Percentiles rank a stretch among this genome's conserved stretches.
Evolutionary conservation across 495 filamentous ascomycete genomes (phyloP).

Genomic region (Jackrogersella multiformis): DNA sequence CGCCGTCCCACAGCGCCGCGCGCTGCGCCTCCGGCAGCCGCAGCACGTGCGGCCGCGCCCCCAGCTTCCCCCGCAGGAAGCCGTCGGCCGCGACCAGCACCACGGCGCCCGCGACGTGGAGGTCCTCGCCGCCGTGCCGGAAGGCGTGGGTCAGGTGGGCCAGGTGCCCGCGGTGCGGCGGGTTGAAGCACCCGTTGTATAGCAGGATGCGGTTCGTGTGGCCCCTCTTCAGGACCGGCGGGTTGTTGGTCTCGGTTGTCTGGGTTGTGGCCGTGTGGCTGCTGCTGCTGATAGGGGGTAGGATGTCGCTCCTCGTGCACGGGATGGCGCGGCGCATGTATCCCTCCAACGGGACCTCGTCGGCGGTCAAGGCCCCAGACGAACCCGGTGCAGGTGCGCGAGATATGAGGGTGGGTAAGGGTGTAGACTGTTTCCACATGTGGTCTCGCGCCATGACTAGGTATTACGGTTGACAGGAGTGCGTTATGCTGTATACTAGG

Average conservation of each 20-base stretch:
- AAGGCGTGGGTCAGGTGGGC: conserved; percentile 25
- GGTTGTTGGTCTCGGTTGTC: too few species aligned
- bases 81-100: conserved; percentile 18
- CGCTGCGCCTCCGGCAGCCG: conserved; percentile 15
- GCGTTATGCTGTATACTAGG: too few species aligned
- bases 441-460: too few species aligned
- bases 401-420: too few species aligned
- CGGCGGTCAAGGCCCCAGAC: too few species aligned
- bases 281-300: too few species aligned
- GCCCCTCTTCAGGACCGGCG: background rate
- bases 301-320: background rate
- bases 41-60: background rate
- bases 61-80: background rate
- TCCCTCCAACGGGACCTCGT: background rate
- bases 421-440: too few species aligned
- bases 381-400: too few species aligned
- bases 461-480: too few species aligned
- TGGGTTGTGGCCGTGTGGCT: too few species aligned
- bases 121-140: conserved; percentile 16
- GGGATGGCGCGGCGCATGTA: background rate
- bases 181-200: conserved; percentile 47
- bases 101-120: conserved; percentile 18
- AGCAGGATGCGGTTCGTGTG: conserved; percentile 35
- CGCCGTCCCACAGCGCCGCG: conserved; percentile 6
- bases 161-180: conserved; percentile 41